Evolutionary conservation across 2,329 filamentous ascomycete species (phyloP), one percentile per base, ranked within the genome.

Genomic region (Didymella sp.): DNA sequence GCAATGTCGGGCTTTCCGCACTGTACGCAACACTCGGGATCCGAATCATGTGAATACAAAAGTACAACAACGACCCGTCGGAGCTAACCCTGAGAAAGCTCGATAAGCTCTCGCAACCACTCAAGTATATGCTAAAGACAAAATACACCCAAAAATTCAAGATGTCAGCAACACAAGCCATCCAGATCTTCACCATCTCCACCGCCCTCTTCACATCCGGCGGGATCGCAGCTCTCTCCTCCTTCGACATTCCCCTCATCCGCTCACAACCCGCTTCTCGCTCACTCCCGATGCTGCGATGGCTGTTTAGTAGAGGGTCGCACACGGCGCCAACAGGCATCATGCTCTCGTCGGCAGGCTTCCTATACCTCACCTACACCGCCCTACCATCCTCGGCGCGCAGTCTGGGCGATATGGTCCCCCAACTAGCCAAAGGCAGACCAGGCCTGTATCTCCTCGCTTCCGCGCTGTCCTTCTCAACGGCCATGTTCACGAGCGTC

Each of bases 261-360:
- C 60, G 64, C 58, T 71, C 74, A 1, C 74, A 75, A 44, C 74
- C 73, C 17, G 73, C 73, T n/a, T 75, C 73, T 1, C 73, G 73
- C 47, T 74, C 75, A 2, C 69, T 76, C 1, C 74, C 75, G n/a
- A 59, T 65, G 37, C 69, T 59, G 2, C 71, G 72, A 38, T 77
- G 73, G 74, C 70, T 76, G 28, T 77, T 76, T 62, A 73, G 68
- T 31, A 70, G 74, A 0, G 75, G 74, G 47, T 76, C 73, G 6
- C 75, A 76, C 59, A 60, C 73, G 28, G 75, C 76, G 56, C 74
- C 73, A 7, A 51, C 59, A 6, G 61, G 63, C 17, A 71, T 70
- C 5, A 25, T 72, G n/a, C 11, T 71, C 46, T 69, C 73, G 0
- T 61, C 62, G 6, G 47, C 65, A 0, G 67, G 71, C 24, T 77